Evolutionary conservation across 148 eudicot genomes (phyloP).

Genomic region (Rhododendron griersonianum): DNA sequence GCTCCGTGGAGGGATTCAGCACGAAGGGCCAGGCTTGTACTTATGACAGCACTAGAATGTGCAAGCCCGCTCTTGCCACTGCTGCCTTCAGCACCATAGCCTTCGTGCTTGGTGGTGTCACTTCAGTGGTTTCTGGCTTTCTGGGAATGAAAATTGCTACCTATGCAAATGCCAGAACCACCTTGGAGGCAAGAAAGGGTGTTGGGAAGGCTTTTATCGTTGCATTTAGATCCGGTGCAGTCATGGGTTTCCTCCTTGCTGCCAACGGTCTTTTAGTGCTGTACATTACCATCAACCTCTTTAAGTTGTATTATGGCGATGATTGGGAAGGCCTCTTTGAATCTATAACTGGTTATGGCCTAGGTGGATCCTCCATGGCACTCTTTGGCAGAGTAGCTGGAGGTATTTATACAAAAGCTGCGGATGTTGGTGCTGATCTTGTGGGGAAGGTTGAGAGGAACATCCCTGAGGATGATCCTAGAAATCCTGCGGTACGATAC

Average conservation of each 20-base stretch:
- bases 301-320: conserved; percentile 87
- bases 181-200: conserved; percentile 94
- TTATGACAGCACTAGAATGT: conserved; percentile 55
- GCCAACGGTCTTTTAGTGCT: conserved; percentile 88
- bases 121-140: conserved; percentile 82
- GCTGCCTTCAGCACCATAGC: conserved; percentile 80
- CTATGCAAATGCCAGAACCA: conserved; percentile 91
- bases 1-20: conserved; percentile 96
- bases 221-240: conserved; percentile 97
- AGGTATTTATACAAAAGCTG: conserved; percentile 92
- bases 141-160: conserved; percentile 98
- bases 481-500: conserved; percentile 77
- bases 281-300: conserved; percentile 65
- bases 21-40: conserved; percentile 63
- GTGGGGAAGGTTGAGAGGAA: conserved; percentile 91
- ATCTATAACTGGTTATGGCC: conserved; percentile 91
- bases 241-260: conserved; percentile 95
- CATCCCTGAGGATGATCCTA: conserved; percentile 93
- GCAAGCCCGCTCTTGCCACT: conserved; percentile 92
- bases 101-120: conserved; percentile 78
- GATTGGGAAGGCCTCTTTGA: conserved; percentile 96
- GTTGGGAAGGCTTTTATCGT: conserved; percentile 80
- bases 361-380: conserved; percentile 97
- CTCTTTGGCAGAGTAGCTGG: conserved; percentile 96
- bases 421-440: conserved; percentile 97